A percentile compares a stretch with the other conserved stretches of the same genome.
Conservation (phyloP, 164 flowering plant species). For the Vitis rupestris region DNA sequence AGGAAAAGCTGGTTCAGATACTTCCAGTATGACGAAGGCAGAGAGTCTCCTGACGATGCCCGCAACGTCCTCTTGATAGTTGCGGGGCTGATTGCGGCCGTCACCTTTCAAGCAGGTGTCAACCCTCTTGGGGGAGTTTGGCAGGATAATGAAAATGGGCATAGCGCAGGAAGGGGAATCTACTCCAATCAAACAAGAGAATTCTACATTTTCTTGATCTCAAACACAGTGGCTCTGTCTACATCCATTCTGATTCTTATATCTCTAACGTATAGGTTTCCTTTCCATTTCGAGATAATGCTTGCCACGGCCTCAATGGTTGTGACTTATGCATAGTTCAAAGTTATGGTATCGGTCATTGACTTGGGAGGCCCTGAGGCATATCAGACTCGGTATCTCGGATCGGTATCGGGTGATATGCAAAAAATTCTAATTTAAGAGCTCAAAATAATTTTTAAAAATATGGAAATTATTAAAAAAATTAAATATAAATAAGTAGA, state of each 20-base stretch:
- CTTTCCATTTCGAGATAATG: not conserved
- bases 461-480: too few species aligned
- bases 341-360: too few species aligned
- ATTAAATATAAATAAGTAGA: too few species aligned
- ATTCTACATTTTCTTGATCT: not conserved
- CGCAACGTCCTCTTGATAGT: not conserved
- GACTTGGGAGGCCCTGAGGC: too few species aligned
- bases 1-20: not conserved
- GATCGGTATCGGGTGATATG: too few species aligned
- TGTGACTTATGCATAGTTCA: too few species aligned
- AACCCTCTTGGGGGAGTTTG: conserved; percentile 8
- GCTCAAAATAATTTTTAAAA: too few species aligned
- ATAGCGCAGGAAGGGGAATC: not conserved
- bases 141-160: not conserved
- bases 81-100: not conserved
- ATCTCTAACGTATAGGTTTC: not conserved
- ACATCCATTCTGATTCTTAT: not conserved
- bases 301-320: not conserved
- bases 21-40: conserved; percentile 1
- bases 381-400: too few species aligned
- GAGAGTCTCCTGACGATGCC: not conserved
- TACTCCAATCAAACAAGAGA: not conserved
- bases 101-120: conserved; percentile 7
- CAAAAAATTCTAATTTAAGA: too few species aligned
- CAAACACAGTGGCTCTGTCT: not conserved